These are phyloP conservation scores for Papiliotrema fonsecae DNA, from an alignment of 1,284 basidiomycete genomes.

Conservation along the genomic window DNA sequence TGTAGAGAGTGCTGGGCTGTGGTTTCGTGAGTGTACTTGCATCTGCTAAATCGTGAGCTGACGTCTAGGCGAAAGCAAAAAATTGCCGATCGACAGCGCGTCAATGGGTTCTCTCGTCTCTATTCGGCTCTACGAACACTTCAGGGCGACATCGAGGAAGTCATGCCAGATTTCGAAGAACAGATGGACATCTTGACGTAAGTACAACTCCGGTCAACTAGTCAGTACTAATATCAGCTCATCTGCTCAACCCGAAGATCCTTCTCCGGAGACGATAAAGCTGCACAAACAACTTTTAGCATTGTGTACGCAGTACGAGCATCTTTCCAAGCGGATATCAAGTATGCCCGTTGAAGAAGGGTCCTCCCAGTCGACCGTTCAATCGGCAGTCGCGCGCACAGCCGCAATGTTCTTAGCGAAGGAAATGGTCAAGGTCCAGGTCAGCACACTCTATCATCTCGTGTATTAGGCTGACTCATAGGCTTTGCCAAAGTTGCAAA, in stretches of 20 bases:
- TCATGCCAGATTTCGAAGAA: slow-evolving; percentile 68
- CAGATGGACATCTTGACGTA: slow-evolving; percentile 57
- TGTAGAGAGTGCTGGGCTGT: slow-evolving; percentile 75
- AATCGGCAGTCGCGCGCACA: slow-evolving; percentile 70
- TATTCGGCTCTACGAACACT: slow-evolving; percentile 70
- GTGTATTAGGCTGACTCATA: slow-evolving; percentile 27
- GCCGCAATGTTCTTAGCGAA: slow-evolving; percentile 80
- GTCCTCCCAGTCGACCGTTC: slow-evolving; percentile 75
- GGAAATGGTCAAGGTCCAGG: slow-evolving; percentile 51
- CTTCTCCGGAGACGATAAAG: slow-evolving; percentile 57
- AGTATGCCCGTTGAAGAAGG: slow-evolving; percentile 61
- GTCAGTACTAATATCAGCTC: slow-evolving; percentile 8
- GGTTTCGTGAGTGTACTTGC: slow-evolving; percentile 58
- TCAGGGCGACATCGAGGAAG: slow-evolving; percentile 69
- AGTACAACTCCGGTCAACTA: slow-evolving; percentile 16
- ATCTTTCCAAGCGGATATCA: slow-evolving; percentile 76
- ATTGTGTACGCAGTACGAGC: slow-evolving; percentile 82
- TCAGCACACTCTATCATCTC: slow-evolving; percentile 1
- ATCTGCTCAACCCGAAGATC: slow-evolving; percentile 34
- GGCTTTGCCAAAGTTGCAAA: slow-evolving; percentile 61
- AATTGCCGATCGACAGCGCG: slow-evolving; percentile 59
- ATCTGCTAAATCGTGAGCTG: neutral
- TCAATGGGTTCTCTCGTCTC: slow-evolving; percentile 63
- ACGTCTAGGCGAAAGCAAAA: slow-evolving; percentile 70
- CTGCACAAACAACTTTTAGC: slow-evolving; percentile 74